These are phyloP conservation scores for Macaranga tanarius DNA, from an alignment of 441 rosid species.

Conservation along the genomic window DNA sequence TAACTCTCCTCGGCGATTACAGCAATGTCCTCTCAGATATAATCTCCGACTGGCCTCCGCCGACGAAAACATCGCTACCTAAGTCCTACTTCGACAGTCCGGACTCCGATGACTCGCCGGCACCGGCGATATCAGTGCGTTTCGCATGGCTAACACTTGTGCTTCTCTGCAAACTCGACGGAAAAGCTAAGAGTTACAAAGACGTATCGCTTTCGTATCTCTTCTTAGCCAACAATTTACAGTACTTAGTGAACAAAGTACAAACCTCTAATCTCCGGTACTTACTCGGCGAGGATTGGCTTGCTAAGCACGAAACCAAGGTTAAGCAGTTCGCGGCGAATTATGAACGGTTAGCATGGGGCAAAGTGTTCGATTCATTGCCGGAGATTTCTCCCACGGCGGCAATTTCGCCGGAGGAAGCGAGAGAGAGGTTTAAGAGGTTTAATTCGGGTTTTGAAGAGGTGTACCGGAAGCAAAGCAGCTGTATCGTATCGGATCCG, in stretches of 20 bases:
- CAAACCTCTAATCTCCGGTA: conserved; percentile 49
- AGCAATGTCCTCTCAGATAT: conserved; percentile 49
- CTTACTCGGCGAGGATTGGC: conserved; percentile 74
- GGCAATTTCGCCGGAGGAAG: conserved; percentile 36
- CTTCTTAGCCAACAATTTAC: conserved; percentile 77
- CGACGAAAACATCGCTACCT: conserved; percentile 40
- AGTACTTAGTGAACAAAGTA: conserved; percentile 45
- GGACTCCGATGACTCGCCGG: conserved; percentile 30
- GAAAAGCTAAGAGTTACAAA: conserved; percentile 59
- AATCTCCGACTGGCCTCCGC: conserved; percentile 44
- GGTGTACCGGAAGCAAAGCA: conserved; percentile 42
- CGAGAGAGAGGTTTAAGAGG: conserved; percentile 38
- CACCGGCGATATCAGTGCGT: conserved; percentile 40
- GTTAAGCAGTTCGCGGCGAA: conserved; percentile 49
- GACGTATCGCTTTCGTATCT: conserved; percentile 54
- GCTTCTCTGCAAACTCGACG: conserved; percentile 74
- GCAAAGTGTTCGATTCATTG: conserved; percentile 31
- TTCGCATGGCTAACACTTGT: conserved; percentile 67
- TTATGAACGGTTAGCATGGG: conserved; percentile 73
- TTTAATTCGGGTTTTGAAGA: conserved; percentile 55
- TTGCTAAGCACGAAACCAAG: conserved; percentile 49
- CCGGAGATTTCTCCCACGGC: conserved; percentile 36
- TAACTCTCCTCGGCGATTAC: conserved; percentile 61
- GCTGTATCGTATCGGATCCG: conserved; percentile 42
- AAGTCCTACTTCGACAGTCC: conserved; percentile 42